These are phyloP conservation scores for Anisodus tanguticus DNA, from an alignment of 257 asterid species.

Conservation along the genomic window DNA sequence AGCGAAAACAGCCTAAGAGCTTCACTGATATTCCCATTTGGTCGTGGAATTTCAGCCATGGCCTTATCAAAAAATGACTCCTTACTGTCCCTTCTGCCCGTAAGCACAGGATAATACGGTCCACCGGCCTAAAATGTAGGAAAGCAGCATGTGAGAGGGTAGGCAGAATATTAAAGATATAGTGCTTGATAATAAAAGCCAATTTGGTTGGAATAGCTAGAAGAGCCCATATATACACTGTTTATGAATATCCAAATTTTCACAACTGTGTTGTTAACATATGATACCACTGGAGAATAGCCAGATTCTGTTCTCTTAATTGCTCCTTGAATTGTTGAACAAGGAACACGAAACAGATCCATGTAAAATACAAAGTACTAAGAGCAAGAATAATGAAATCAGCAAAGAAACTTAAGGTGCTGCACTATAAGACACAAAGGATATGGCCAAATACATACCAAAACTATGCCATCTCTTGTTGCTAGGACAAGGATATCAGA, in stretches of 20 bases:
- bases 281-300: neutral
- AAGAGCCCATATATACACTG: neutral
- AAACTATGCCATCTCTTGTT: conserved; percentile 41
- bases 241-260: neutral
- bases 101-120: conserved; percentile 43
- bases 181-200: neutral
- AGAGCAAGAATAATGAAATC: neutral
- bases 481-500: conserved; percentile 47
- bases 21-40: conserved; percentile 38
- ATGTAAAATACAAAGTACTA: neutral
- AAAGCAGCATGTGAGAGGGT: neutral
- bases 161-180: neutral
- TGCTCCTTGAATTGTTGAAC: neutral
- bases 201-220: neutral
- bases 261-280: neutral
- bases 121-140: conserved; percentile 44
- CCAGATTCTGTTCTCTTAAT: neutral
- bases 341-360: neutral
- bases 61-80: conserved; percentile 37
- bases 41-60: conserved; percentile 41
- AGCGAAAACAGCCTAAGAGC: conserved; percentile 36
- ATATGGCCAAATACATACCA: conserved; percentile 33
- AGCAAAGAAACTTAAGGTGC: neutral
- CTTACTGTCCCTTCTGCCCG: conserved; percentile 44
- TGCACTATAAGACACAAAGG: neutral